Percentiles rank a stretch among this genome's conserved stretches.
Conservation (phyloP, 305 asterid species). For the Withania somnifera region DNA sequence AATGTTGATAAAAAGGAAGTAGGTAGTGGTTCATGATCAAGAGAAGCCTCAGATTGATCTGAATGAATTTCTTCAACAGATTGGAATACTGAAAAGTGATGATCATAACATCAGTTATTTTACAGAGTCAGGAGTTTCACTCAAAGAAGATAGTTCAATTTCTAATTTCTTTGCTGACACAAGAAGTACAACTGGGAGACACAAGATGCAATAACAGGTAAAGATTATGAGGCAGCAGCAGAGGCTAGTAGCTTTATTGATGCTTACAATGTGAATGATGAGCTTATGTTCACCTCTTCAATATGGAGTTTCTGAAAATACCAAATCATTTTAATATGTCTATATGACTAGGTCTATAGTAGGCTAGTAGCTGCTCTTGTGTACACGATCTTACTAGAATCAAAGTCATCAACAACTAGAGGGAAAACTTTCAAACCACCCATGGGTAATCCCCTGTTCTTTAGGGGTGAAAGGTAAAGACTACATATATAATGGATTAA, state of each 20-base stretch:
- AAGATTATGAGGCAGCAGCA: conserved; percentile 27
- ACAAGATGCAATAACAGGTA: conserved; percentile 41
- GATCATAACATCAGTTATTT: conserved; percentile 15
- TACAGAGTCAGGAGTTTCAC: conserved; percentile 8
- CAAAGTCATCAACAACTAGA: background rate
- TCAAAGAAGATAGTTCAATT: background rate
- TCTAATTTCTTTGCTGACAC: conserved; percentile 29
- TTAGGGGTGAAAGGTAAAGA: background rate
- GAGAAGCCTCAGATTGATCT: conserved; percentile 91
- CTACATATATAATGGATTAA: too few relatives aligned
- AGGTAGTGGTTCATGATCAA: conserved; percentile 21
- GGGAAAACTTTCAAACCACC: background rate
- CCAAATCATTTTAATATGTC: background rate
- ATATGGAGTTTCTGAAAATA: conserved; percentile 56
- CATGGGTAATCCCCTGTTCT: background rate
- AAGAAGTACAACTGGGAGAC: conserved; percentile 51
- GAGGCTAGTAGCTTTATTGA: conserved; percentile 33
- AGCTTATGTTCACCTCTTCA: conserved; percentile 45
- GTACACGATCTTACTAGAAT: background rate
- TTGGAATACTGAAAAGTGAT: conserved; percentile 56
- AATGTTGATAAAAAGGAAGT: conserved; percentile 14
- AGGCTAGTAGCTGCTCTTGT: background rate
- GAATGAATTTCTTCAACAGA: conserved; percentile 76
- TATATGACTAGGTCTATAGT: background rate
- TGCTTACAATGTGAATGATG: conserved; percentile 40